Evolutionary conservation across 495 filamentous ascomycete genomes (phyloP).

Genomic region (Eremomyces bilateralis): DNA sequence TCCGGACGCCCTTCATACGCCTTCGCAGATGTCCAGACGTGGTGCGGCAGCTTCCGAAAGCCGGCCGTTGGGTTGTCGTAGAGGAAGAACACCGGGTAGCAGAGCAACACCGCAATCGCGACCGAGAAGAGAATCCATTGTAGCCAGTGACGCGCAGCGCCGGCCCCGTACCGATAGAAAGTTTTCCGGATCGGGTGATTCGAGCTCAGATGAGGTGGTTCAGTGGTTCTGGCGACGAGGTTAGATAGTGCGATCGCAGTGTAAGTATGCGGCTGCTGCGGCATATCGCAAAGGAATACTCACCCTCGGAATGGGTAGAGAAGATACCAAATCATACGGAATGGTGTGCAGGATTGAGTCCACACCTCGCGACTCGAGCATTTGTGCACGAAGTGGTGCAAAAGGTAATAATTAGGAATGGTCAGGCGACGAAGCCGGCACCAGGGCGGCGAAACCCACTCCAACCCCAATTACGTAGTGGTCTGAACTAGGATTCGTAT

Average conservation of each 20-base stretch:
- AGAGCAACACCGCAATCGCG: slow-evolving; percentile 35
- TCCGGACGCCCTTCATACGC: slow-evolving; percentile 24
- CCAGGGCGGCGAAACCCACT: no score
- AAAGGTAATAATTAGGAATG: no score
- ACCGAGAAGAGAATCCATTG: slow-evolving; percentile 40
- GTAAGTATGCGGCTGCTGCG: background rate
- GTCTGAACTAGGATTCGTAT: no score
- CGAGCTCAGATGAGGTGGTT: slow-evolving; percentile 29
- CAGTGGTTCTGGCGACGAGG: slow-evolving; percentile 7
- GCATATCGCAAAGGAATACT: slow-evolving; percentile 13
- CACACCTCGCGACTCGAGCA: no score
- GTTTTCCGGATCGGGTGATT: slow-evolving; percentile 34
- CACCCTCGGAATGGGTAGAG: slow-evolving; percentile 42
- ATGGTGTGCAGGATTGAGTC: no score
- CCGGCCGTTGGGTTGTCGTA: slow-evolving; percentile 38
- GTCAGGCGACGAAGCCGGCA: no score
- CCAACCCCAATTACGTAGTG: no score
- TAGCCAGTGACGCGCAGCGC: slow-evolving; percentile 43
- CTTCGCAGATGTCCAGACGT: slow-evolving; percentile 55
- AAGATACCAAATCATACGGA: slow-evolving; percentile 34
- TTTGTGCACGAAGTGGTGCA: no score
- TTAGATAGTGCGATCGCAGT: background rate
- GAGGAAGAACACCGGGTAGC: slow-evolving; percentile 46
- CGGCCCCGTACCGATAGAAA: slow-evolving; percentile 40
- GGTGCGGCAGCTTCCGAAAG: slow-evolving; percentile 40